These are phyloP conservation scores for Fraxinus paxiana DNA, from an alignment of 305 asterid genomes.

Conservation along the genomic window DNA sequence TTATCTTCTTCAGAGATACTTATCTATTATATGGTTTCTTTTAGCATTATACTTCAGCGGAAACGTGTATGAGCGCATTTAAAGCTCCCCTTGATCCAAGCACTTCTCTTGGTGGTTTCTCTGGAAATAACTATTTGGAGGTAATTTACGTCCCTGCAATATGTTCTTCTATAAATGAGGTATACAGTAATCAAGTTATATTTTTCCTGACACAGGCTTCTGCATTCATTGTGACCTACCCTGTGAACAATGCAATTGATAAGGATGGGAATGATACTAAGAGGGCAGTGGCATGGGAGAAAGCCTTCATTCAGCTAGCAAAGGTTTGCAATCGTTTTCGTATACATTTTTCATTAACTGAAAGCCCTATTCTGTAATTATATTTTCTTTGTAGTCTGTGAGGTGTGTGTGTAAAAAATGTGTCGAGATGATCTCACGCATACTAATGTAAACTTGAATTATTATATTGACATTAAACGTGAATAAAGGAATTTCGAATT, in stretches of 20 bases:
- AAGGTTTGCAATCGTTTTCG: conserved; percentile 43
- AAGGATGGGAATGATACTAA: conserved; percentile 71
- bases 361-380: background rate
- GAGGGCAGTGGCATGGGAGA: conserved; percentile 93
- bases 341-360: background rate
- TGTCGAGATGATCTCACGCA: background rate
- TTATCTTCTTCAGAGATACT: conserved; percentile 13
- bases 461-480: background rate
- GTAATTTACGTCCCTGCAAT: conserved; percentile 33
- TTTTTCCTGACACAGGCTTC: conserved; percentile 58
- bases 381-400: background rate
- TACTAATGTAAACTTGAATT: background rate
- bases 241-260: conserved; percentile 83
- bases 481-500: background rate
- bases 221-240: conserved; percentile 90
- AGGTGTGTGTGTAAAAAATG: background rate
- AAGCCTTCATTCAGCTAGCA: conserved; percentile 88
- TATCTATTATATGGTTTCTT: conserved; percentile 27
- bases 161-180: conserved; percentile 9
- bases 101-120: conserved; percentile 95
- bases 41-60: conserved; percentile 91
- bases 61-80: conserved; percentile 81
- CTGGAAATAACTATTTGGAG: conserved; percentile 84
- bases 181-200: background rate
- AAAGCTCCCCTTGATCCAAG: conserved; percentile 97